Base-by-base conservation (phyloP, 345 rosid species). In the Punica granatum region DNA sequence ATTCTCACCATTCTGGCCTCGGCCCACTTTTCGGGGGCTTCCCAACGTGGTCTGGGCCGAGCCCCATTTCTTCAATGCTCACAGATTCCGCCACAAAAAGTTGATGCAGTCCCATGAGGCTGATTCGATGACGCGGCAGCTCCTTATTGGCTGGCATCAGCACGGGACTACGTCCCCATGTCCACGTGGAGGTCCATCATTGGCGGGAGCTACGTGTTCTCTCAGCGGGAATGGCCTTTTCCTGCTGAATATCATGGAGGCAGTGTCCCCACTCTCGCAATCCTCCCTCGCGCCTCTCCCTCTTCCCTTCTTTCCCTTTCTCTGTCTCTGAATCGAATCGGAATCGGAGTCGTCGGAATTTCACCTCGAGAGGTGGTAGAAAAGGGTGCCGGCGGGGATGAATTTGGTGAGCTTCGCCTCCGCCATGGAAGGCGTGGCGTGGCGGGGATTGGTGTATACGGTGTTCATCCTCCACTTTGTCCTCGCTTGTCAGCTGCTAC, bases 401-500 rank as follows among this genome's bases (percentile, higher is more conserved):
- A 77, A 80, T 70, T 69, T 79, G 74, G 65, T 30, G 46, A 67
- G 76, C 67, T 67, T 75, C 30, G 70, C 77, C 48, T 75, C 76
- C 69, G 78, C 79, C 64, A 73, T 73, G 81, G 90, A 93, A 78
- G 75, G 79, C 19, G 67, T 88, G 78, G 94, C 89, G 21, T 91
- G 95, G 92, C 86, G 85, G 72, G 99, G 97, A 70, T 44, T 82
- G 72, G 76, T 76, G 0, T 85, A 74, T 74, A 69, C 95, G 3
- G 49, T 79, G 42, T 82, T 91, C 65, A 81, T 94, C 3, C 89
- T 89, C 31, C 71, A 91, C 78, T 91, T 89, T 31, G 92, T 88
- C 63, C 80, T 91, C 49, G 83, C 81, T 74, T 89, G 96, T 64
- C 99, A 91, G 79, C 76, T 89, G 64, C 82, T 94, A 26, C 85